phyloP scores from a whole-genome alignment of 768 basidiomycete genomes.

The Chiua virens region DNA sequence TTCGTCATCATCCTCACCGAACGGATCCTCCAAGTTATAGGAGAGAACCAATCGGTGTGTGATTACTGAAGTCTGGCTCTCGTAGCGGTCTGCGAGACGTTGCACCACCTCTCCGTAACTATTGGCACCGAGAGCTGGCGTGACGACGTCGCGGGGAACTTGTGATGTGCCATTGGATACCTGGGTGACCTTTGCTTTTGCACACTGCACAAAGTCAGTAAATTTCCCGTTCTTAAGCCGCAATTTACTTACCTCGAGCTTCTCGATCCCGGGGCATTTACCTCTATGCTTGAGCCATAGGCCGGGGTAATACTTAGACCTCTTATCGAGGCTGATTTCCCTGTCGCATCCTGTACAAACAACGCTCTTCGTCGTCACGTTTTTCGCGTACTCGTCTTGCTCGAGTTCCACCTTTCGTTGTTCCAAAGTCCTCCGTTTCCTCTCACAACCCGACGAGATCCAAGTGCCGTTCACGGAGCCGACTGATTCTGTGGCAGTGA shows the following conservation, averaged over 20 bases:
- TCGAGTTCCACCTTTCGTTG: conserved; percentile 29
- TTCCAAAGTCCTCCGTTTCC: conserved; percentile 29
- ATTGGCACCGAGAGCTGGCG: neutral
- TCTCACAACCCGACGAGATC: conserved; percentile 19
- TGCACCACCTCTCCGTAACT: conserved; percentile 1
- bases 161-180: neutral
- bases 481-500: neutral
- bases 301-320: conserved; percentile 36
- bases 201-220: conserved; percentile 22
- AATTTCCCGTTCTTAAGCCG: neutral
- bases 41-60: neutral
- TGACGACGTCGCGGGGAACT: neutral
- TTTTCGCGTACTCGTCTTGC: conserved; percentile 27
- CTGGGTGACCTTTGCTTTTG: conserved; percentile 1
- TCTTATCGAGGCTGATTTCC: conserved; percentile 35
- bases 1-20: conserved; percentile 21
- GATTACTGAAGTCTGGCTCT: neutral
- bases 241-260: conserved; percentile 25
- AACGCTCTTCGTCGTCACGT: conserved; percentile 28
- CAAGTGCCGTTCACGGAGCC: conserved; percentile 3
- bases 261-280: conserved; percentile 28
- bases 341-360: conserved; percentile 29
- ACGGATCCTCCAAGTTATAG: conserved; percentile 2
- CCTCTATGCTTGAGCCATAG: conserved; percentile 34
- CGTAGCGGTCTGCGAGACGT: neutral